Base-by-base conservation (phyloP, 1,284 basidiomycete genomes). In the Cystobasidium sp. region DNA sequence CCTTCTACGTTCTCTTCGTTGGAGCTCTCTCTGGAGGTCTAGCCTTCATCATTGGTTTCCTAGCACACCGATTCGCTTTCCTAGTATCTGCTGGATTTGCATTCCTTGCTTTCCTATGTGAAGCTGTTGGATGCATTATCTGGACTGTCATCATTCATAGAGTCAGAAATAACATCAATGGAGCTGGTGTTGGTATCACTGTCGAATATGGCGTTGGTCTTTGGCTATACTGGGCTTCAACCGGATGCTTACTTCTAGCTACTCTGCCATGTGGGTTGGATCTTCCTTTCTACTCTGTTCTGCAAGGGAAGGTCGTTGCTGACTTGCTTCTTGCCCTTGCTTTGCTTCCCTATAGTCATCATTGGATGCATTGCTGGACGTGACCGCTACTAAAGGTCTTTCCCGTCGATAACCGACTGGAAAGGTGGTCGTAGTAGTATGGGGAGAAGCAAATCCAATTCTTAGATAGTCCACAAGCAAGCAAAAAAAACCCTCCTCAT, bases 121-220 rank as follows among this genome's bases (percentile, higher is more conserved):
- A 77, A 44, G 76, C 76, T 22, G 75, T 68, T 58, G 78, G 78
- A 3, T 47, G 68, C 55, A 67, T 77, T 37, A 76, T 79, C 71
- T 79, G 76, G 71, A 76, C 75, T 18, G 70, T 73, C 43, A 65
- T 73, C 52, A 56, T 73, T 46, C 43, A 52, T 37, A 47, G 63
- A 37, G 44, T 43, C 2, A 53, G 14, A 49, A 43, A n/a, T 14
- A 59, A 39, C 49, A 39, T 68, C 55, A 20, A 51, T 52, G 77
- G 74, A 0, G 56, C 70, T 49, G 71, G 69, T n/a, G 46, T 78
- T 24, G 78, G 78, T 9, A 71, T 79, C 56, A 64, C 51, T 12
- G 68, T 78, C 37, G n/a, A 68, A 0, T 79, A 78, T 63, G 79
- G 78, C 24, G 74, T 78, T 62, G 75, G 66, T 12, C 78, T 79